These are phyloP conservation scores for Pythium monospermum DNA, from an alignment of 352 stramenopile species.

Conservation along the genomic window DNA sequence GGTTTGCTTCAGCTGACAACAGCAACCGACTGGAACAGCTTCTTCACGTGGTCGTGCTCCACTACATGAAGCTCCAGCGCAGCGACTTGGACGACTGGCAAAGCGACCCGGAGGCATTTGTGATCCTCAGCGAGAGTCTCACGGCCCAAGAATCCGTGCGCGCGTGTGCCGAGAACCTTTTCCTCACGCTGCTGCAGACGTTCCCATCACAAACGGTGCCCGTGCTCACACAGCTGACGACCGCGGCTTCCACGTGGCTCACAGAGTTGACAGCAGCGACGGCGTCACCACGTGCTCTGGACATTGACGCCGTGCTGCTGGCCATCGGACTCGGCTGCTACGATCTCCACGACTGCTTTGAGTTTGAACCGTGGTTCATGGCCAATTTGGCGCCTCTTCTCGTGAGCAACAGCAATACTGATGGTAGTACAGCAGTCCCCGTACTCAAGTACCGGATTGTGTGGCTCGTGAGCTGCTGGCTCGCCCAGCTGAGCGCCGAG, in stretches of 20 bases:
- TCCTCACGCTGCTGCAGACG: conserved; percentile 76
- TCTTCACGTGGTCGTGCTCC: conserved; percentile 66
- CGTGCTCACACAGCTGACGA: conserved; percentile 64
- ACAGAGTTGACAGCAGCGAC: conserved; percentile 21
- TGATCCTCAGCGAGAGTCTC: conserved; percentile 61
- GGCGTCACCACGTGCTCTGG: conserved; percentile 25
- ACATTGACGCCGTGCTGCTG: conserved; percentile 76
- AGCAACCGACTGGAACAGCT: conserved; percentile 39
- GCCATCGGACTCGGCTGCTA: conserved; percentile 80
- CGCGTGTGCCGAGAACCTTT: conserved; percentile 75
- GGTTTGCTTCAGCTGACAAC: conserved; percentile 16
- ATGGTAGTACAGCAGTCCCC: conserved; percentile 41
- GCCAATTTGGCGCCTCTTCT: conserved; percentile 69
- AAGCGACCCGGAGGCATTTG: conserved; percentile 61
- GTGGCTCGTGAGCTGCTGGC: conserved; percentile 85
- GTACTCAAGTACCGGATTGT: conserved; percentile 74
- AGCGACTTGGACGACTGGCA: conserved; percentile 71
- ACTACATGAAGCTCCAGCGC: conserved; percentile 58
- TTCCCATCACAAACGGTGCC: conserved; percentile 63
- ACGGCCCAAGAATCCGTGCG: conserved; percentile 79
- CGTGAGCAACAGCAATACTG: conserved; percentile 12
- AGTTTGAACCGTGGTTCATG: conserved; percentile 86
- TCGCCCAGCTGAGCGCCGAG: conserved; percentile 67
- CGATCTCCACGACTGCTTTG: conserved; percentile 82
- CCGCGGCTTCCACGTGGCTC: conserved; percentile 44